Evolutionary conservation across 78 protist species (phyloP), one percentile per base, ranked within the genome.

Genomic region (Isochrysis galbana): DNA sequence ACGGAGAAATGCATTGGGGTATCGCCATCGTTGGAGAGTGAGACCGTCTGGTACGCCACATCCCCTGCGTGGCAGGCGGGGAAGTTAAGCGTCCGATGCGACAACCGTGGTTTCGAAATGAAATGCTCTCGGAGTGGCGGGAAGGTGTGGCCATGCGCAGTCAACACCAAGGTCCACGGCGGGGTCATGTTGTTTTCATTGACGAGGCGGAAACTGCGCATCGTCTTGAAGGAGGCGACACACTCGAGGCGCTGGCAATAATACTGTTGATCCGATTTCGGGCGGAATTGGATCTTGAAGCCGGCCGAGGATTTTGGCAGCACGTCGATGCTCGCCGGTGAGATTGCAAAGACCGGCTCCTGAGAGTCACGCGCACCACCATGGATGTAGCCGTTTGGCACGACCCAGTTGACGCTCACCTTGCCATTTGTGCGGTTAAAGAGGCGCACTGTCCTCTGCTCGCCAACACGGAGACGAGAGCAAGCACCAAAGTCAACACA

Each of bases 151-250:
- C 93, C 93, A 0, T 39, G 1, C 47, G 70, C 83, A n/a, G n/a
- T 23, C 11, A 86, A 54, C 42, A 26, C 32, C 21, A 91, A 78
- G 67, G 39, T n/a, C 80, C 72, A 74, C 23, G 92, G 92, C 23
- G 87, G 86, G 32, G n/a, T 41, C 29, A 91, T 45, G 72, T n/a
- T 83, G 48, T 46, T 90, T 39, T 91, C 93, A 74, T 14, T 45
- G 42, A 83, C 93, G 1, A 91, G 90, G 7, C 93, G 90, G 69
- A 91, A 91, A 39, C 78, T 83, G 74, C 93, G 90, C 90, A 78
- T 54, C 54, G 93, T 23, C 93, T 91, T 91, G 90, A 47, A 70
- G 70, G 26, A 44, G 86, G 32, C 90, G 70, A 36, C 39, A 45
- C 70, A 36, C 90, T 91, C 93, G 38, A 90, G 70, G 25, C 14